Percentiles rank a stretch among this genome's conserved stretches.
phyloP scores from a whole-genome alignment of 345 rosid genomes.

The Salix dunnii region DNA sequence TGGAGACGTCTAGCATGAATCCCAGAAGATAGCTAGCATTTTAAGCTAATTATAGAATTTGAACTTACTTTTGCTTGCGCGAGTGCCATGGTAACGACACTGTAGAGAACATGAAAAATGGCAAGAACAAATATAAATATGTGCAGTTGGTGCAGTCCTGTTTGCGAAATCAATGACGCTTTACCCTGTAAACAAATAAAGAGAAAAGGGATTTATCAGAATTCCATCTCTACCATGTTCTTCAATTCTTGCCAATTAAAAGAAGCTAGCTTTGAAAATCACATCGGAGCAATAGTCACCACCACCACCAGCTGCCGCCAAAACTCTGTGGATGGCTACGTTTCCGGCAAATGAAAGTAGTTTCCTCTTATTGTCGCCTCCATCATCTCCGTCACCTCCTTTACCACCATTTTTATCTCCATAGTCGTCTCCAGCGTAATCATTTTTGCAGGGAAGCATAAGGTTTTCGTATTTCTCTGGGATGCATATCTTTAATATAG shows the following conservation, averaged over 20 bases:
- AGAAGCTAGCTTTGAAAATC: background rate
- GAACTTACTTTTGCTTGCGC: constrained; percentile 37
- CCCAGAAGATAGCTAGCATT: background rate
- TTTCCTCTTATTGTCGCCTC: constrained; percentile 24
- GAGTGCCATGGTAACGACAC: constrained; percentile 34
- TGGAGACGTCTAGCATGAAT: background rate
- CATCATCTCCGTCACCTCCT: background rate
- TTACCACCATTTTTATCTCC: background rate
- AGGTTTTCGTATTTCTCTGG: constrained; percentile 15
- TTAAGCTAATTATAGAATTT: background rate
- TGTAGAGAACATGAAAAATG: constrained; percentile 40
- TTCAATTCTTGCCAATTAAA: background rate
- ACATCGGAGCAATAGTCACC: constrained; percentile 36
- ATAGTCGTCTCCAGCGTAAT: background rate
- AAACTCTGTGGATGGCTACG: constrained; percentile 32
- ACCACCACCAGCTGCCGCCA: constrained; percentile 27
- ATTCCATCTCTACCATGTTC: too few relatives aligned
- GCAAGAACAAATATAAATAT: constrained; percentile 46
- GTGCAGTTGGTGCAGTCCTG: constrained; percentile 47
- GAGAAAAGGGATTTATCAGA: background rate
- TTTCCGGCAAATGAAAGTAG: constrained; percentile 29
- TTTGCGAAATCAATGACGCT: constrained; percentile 36
- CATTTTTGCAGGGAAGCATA: constrained; percentile 40
- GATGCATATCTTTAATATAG: constrained; percentile 32
- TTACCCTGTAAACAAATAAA: constrained; percentile 25